Percentiles rank a stretch among this genome's conserved stretches.
These are phyloP conservation scores for Onygenales sp. DNA, from an alignment of 2,329 filamentous ascomycete genomes.

Conservation along the genomic window DNA sequence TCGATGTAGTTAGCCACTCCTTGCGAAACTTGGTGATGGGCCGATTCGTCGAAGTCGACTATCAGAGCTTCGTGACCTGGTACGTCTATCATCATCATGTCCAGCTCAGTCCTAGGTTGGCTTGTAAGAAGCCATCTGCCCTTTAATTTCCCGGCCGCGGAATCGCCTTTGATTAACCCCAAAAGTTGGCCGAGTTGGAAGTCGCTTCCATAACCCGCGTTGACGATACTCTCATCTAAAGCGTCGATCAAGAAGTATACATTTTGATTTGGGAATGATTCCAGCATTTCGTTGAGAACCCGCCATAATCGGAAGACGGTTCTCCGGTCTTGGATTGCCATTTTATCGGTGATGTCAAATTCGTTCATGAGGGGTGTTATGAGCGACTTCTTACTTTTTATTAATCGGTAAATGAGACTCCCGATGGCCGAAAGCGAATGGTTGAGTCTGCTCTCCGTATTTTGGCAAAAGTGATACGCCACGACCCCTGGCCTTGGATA, in stretches of 20 bases:
- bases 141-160: background rate
- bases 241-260: background rate
- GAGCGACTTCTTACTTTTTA: too few species aligned
- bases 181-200: background rate
- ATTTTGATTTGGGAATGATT: background rate
- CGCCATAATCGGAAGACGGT: too few species aligned
- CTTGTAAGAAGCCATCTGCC: background rate
- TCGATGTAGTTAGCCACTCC: background rate
- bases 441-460: too few species aligned
- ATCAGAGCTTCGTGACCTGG: background rate
- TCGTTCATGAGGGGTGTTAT: too few species aligned
- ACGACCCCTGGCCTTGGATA: background rate
- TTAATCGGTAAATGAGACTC: too few species aligned
- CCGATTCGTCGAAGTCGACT: background rate
- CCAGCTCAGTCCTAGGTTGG: background rate
- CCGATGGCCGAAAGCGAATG: too few species aligned
- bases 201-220: too few species aligned
- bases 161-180: background rate
- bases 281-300: too few species aligned
- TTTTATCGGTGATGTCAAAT: too few species aligned
- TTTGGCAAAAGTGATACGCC: conserved; percentile 4
- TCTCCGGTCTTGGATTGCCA: too few species aligned
- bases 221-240: background rate
- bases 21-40: background rate
- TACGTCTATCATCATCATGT: background rate